A percentile compares a stretch with the other conserved stretches of the same genome.
Evolutionary conservation across 768 basidiomycete species (phyloP).

Genomic region (Krasilnikovozyma curviuscula): DNA sequence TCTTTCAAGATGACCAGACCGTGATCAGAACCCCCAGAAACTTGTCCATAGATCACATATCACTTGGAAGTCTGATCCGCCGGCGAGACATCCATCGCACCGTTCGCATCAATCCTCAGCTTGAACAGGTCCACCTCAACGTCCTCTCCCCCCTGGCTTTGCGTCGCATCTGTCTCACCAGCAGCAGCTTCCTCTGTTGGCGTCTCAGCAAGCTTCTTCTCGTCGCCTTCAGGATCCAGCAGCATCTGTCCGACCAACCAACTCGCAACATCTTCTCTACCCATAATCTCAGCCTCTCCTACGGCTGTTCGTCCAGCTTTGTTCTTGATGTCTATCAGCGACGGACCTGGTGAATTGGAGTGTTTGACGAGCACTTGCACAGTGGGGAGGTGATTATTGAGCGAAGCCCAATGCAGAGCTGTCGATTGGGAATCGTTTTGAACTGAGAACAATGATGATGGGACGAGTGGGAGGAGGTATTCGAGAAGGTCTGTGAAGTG

Average conservation of each 20-base stretch:
- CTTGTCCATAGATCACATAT: too few species aligned
- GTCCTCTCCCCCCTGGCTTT: too few species aligned
- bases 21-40: too few species aligned
- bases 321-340: conserved; percentile 60
- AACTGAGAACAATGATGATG: conserved; percentile 36
- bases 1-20: too few species aligned
- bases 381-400: conserved; percentile 51
- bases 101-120: conserved; percentile 4
- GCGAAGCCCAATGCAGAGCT: conserved; percentile 74
- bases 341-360: conserved; percentile 38
- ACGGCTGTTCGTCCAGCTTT: conserved; percentile 53
- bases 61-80: too few species aligned
- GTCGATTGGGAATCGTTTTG: conserved; percentile 60
- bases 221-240: conserved; percentile 33
- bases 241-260: conserved; percentile 70
- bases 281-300: conserved; percentile 56
- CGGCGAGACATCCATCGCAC: neutral
- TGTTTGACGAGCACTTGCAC: conserved; percentile 18
- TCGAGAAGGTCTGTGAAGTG: conserved; percentile 49
- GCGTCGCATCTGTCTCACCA: conserved; percentile 10
- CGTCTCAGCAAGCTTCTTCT: conserved; percentile 22
- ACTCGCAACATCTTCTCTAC: conserved; percentile 64
- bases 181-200: conserved; percentile 15
- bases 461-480: conserved; percentile 45
- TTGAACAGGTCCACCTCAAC: conserved; percentile 9